These are phyloP conservation scores for Lyophyllum shimeji DNA, from an alignment of 768 basidiomycete species.

Conservation along the genomic window DNA sequence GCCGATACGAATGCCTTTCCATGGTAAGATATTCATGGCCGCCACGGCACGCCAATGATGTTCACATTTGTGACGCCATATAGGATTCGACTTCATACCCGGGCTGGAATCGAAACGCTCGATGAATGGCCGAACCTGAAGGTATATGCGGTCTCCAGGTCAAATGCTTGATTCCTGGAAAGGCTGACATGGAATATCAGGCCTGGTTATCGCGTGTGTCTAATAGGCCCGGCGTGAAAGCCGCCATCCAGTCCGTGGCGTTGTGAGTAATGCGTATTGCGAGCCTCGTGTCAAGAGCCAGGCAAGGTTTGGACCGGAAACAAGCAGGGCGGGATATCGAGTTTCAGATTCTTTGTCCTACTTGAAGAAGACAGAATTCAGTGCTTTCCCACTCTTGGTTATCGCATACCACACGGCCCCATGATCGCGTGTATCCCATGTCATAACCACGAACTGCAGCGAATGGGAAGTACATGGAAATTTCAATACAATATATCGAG, in stretches of 20 bases:
- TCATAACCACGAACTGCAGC: too few relatives aligned
- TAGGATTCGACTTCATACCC: conserved; percentile 55
- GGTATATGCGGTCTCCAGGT: conserved; percentile 1
- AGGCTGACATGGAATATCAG: conserved; percentile 2
- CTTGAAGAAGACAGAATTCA: too few relatives aligned
- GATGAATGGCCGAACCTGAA: conserved; percentile 21
- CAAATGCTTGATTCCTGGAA: not conserved
- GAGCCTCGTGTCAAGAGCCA: not conserved
- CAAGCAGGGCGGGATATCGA: too few relatives aligned
- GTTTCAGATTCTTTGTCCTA: too few relatives aligned
- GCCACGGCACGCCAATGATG: not conserved
- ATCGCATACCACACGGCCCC: too few relatives aligned
- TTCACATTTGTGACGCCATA: not conserved
- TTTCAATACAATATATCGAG: too few relatives aligned
- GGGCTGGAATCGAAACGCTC: conserved; percentile 31
- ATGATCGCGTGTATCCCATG: too few relatives aligned
- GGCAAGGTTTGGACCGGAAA: too few relatives aligned
- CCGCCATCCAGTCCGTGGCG: conserved; percentile 12
- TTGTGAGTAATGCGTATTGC: not conserved
- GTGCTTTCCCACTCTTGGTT: too few relatives aligned
- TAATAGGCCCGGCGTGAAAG: conserved; percentile 16
- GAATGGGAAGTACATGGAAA: too few relatives aligned
- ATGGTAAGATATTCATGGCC: conserved; percentile 42
- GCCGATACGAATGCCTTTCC: conserved; percentile 72
- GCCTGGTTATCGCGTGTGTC: conserved; percentile 12